Percentiles rank a stretch among this genome's conserved stretches.
Evolutionary conservation across 1,284 basidiomycete species (phyloP).

Genomic region (Sphaerobolus stellatus): DNA sequence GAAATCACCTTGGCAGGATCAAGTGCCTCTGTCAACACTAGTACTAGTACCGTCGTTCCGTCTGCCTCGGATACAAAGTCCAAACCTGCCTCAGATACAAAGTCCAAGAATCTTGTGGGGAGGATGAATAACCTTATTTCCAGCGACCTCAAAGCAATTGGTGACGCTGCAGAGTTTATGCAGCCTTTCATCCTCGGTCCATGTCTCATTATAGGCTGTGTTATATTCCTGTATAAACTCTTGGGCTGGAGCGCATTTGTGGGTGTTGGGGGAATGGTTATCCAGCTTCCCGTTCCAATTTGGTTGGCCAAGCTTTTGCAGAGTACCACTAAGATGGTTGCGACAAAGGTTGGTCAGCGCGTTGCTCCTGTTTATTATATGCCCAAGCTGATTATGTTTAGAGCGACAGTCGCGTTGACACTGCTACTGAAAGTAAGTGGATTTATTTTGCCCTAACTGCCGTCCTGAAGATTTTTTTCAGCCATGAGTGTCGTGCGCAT

Average conservation of each 20-base stretch:
- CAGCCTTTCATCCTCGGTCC: slow-evolving; percentile 7
- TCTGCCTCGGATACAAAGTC: neutral
- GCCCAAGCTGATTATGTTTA: slow-evolving; percentile 15
- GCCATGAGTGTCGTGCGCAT: slow-evolving; percentile 54
- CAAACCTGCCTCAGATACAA: slow-evolving; percentile 20
- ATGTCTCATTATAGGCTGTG: slow-evolving; percentile 22
- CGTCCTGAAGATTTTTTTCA: slow-evolving; percentile 16
- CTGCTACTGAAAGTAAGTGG: slow-evolving; percentile 45
- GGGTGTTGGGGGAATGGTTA: slow-evolving; percentile 52
- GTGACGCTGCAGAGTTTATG: slow-evolving; percentile 35
- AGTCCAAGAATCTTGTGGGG: slow-evolving; percentile 42
- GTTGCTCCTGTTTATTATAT: neutral
- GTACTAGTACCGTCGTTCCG: neutral
- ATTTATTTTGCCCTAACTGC: neutral
- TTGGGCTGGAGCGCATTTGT: slow-evolving; percentile 43
- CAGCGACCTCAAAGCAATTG: slow-evolving; percentile 36
- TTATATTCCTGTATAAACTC: slow-evolving; percentile 31
- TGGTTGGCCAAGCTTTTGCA: slow-evolving; percentile 18
- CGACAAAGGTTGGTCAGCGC: slow-evolving; percentile 15
- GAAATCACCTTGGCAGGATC: neutral
- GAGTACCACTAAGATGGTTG: slow-evolving; percentile 18
- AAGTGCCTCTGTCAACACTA: neutral
- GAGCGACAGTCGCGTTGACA: slow-evolving; percentile 52
- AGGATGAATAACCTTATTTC: slow-evolving; percentile 48
- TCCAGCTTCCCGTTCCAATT: slow-evolving; percentile 36